Evolutionary conservation across 495 filamentous ascomycete genomes (phyloP), one percentile per base, ranked within the genome.

Genomic region (Aspergillus funiculosus): DNA sequence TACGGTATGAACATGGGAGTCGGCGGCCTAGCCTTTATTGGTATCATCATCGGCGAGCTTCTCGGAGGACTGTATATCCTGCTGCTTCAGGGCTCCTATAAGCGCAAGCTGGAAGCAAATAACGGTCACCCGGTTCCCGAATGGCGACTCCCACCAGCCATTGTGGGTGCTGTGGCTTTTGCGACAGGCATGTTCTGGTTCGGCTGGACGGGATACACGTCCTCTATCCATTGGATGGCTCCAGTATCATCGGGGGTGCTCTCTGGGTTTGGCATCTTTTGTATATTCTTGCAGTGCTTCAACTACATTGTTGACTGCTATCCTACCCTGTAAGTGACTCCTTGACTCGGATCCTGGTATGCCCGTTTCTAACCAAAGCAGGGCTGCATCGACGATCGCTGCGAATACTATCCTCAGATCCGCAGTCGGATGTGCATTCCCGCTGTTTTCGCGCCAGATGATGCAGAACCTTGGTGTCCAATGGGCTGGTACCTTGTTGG

Each of bases 391-490:
- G 5, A 86, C 87, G 19, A 88, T 94, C 35, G 89, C 89, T 6
- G 88, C 82, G 17, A 94, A 95, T 61, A 92, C 89, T 0, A 89
- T 95, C 61, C 70, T 92, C 6, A 85, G 89, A 2, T 89, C 84
- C 4, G 64, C 87, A 0, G 79, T 79, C 32, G 88, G 84, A 17
- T 83, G 85, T 6, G 80, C 75, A 0, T 94, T 94, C 64, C 89
- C 89, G 8, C 73, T 95, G 2, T 95, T 95, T 59, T 74, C 81
- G 0, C 77, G 68, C 8, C 83, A 91, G 52, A 89, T 94, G 85
- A 92, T 90, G 61, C 62, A 81, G 9, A 82, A 78, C 18, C 71
- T 95, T 53, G 82, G 84, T 15, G 81, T 94, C 15, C 68, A 91
- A 52, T 92, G 83, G 80, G 85, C 87, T 0, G 71, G 78, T 6